These are phyloP conservation scores for Suillus subalutaceus DNA, from an alignment of 768 basidiomycete species.

Conservation along the genomic window DNA sequence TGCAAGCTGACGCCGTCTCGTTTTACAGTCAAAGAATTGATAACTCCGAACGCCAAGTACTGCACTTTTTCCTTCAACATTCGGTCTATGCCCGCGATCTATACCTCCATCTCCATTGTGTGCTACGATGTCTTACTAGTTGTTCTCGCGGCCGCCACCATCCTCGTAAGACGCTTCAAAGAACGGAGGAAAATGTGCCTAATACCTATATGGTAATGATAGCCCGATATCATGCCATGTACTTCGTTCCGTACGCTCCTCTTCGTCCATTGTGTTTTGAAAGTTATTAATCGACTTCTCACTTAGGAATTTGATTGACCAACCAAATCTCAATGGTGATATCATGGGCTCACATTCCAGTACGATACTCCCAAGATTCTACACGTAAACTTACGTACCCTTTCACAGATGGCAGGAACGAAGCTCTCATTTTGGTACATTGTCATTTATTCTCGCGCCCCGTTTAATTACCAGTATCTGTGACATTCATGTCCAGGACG, in stretches of 20 bases:
- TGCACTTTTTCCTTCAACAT: neutral
- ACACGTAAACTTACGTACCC: neutral
- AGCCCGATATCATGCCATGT: no score
- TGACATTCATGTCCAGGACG: no score
- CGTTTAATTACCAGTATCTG: no score
- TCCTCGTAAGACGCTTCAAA: neutral
- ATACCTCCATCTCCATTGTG: neutral
- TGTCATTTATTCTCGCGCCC: no score
- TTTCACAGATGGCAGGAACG: no score
- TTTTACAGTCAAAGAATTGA: neutral
- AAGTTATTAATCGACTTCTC: neutral
- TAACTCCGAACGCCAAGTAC: neutral
- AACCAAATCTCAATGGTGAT: neutral
- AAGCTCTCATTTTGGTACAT: no score
- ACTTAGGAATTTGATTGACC: neutral
- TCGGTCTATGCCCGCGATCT: neutral
- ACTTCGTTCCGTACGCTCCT: no score
- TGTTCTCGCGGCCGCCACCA: neutral
- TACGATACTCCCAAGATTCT: neutral
- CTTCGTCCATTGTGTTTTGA: neutral
- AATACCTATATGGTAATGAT: no score
- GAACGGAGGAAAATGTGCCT: neutral
- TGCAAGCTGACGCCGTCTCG: neutral
- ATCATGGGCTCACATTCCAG: neutral
- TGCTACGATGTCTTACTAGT: neutral